phyloP scores from a whole-genome alignment of 2,329 filamentous ascomycete species.

The Neofusicoccum umdonicola region DNA sequence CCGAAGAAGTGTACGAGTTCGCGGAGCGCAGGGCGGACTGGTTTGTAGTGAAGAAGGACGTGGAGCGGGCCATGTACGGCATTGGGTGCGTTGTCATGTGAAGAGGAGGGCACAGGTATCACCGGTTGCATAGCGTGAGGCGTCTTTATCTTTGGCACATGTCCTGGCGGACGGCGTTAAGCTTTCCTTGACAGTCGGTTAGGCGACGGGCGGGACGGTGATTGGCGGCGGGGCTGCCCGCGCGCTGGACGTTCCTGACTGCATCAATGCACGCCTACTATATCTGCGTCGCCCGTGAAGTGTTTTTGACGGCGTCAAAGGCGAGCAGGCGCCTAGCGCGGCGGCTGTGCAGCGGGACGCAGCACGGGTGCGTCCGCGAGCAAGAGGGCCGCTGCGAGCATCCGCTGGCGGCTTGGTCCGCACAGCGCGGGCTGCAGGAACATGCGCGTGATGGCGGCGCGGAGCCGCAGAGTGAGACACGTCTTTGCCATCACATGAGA shows the following conservation, averaged over 20 bases:
- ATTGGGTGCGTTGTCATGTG: constrained; percentile 86
- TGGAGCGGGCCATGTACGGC: constrained; percentile 97
- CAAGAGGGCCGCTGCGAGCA: neutral
- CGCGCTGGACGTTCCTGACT: neutral
- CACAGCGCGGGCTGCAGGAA: constrained; percentile 7
- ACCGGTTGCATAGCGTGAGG: constrained; percentile 9
- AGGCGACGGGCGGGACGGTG: neutral
- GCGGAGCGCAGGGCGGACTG: constrained; percentile 91
- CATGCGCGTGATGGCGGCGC: constrained; percentile 2
- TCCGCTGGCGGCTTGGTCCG: neutral
- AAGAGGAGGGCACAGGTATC: constrained; percentile 15
- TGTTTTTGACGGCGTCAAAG: neutral
- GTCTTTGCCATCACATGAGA: neutral
- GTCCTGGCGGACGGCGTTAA: neutral
- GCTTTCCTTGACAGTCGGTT: neutral
- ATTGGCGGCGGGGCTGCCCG: neutral
- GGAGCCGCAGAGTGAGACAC: neutral
- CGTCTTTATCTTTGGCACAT: neutral
- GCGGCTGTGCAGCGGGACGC: neutral
- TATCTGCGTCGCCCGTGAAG: neutral
- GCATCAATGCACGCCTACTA: neutral
- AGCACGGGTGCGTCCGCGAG: neutral
- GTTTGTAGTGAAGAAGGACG: constrained; percentile 83
- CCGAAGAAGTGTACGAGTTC: constrained; percentile 97
- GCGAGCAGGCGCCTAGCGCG: neutral